Percentiles rank a stretch among this genome's conserved stretches.
phyloP scores from a whole-genome alignment of 768 basidiomycete species.

The Butyriboletus loyo region DNA sequence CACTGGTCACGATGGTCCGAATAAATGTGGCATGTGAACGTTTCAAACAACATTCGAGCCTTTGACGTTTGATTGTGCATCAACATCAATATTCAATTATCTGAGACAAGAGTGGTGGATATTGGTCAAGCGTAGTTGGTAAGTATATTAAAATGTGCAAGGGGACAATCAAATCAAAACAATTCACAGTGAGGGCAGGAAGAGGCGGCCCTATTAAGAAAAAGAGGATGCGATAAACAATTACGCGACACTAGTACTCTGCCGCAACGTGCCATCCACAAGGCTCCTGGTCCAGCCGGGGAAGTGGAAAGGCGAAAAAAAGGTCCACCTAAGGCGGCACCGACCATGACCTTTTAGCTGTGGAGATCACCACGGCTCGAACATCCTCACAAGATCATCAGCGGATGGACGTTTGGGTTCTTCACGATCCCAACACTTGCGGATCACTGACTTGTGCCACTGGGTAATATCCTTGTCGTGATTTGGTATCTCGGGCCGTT shows the following conservation, averaged over 20 bases:
- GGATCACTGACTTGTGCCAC: constrained; percentile 9
- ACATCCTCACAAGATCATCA: not conserved
- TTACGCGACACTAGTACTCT: not conserved
- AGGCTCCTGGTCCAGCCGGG: not conserved
- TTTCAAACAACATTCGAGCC: not conserved
- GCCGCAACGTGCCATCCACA: not conserved
- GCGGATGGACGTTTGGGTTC: constrained; percentile 19
- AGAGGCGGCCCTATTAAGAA: not conserved
- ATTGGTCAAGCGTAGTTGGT: not conserved
- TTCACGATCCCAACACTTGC: constrained; percentile 16
- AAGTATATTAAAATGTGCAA: not conserved
- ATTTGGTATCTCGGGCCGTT: constrained; percentile 12
- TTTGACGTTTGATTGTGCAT: not conserved
- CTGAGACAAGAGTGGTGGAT: not conserved
- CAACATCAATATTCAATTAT: too few relatives aligned
- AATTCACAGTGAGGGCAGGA: too few relatives aligned
- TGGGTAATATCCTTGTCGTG: not conserved
- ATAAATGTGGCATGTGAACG: not conserved
- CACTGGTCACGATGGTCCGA: not conserved
- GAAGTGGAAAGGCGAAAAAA: not conserved
- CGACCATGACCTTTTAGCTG: not conserved
- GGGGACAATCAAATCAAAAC: too few relatives aligned
- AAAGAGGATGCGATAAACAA: not conserved
- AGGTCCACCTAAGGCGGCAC: too few relatives aligned
- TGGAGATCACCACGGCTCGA: not conserved